A percentile compares a stretch with the other conserved stretches of the same genome.
These are phyloP conservation scores for Kodamaea sagamina DNA, from an alignment of 805 yeast species.

Conservation along the genomic window DNA sequence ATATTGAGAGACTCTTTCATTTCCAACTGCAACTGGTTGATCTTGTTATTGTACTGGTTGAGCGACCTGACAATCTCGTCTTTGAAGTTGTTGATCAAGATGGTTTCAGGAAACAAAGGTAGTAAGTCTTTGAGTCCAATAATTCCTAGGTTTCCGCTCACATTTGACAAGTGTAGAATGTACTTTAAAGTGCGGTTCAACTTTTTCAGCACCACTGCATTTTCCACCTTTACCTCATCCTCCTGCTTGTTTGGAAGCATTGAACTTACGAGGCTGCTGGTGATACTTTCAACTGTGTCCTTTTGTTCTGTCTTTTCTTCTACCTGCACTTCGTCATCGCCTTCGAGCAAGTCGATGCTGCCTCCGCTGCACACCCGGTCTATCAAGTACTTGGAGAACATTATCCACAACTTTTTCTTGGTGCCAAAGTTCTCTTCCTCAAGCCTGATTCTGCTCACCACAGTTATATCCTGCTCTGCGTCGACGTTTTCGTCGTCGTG, in stretches of 20 bases:
- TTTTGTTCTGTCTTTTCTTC: conserved; percentile 7
- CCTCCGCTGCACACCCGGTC: conserved; percentile 27
- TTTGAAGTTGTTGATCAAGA: conserved; percentile 78
- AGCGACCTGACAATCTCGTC: conserved; percentile 81
- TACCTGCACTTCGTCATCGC: neutral
- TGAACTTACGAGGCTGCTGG: conserved; percentile 14
- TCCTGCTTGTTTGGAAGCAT: conserved; percentile 7
- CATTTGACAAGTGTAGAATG: conserved; percentile 32
- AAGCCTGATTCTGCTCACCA: conserved; percentile 31
- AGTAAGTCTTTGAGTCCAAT: conserved; percentile 77
- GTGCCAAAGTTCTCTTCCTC: conserved; percentile 39
- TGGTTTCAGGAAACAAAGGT: conserved; percentile 81
- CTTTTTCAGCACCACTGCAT: conserved; percentile 18
- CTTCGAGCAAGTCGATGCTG: conserved; percentile 10
- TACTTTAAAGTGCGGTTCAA: conserved; percentile 33
- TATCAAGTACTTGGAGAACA: conserved; percentile 56
- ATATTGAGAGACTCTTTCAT: conserved; percentile 73
- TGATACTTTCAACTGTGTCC: conserved; percentile 16
- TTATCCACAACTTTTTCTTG: conserved; percentile 74
- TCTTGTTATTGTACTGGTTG: conserved; percentile 66
- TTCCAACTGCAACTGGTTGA: conserved; percentile 66
- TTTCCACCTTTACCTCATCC: conserved; percentile 20
- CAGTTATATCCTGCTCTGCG: conserved; percentile 41
- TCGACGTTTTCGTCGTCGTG: conserved; percentile 20
- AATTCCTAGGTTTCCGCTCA: conserved; percentile 28